Conservation (phyloP, 2,329 filamentous ascomycete genomes). For the Exophiala spinifera region DNA sequence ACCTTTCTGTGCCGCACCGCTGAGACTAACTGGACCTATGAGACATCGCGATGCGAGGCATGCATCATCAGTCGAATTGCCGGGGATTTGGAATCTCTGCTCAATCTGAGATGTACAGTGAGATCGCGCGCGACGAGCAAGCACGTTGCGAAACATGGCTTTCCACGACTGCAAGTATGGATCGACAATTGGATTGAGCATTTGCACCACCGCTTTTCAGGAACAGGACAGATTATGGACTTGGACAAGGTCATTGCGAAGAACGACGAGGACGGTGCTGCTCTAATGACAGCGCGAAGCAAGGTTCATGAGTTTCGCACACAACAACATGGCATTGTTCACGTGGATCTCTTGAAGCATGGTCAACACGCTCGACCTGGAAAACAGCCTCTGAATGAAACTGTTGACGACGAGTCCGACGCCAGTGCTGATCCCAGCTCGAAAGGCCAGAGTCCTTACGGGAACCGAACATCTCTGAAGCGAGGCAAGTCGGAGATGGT, state of each 20-base stretch:
- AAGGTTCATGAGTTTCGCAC: conserved; percentile 10
- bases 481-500: too few relatives aligned
- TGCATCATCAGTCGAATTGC: conserved; percentile 39
- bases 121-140: conserved; percentile 13
- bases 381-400: background rate
- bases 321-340: conserved; percentile 4
- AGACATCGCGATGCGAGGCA: conserved; percentile 37
- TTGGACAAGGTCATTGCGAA: conserved; percentile 8
- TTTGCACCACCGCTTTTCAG: background rate
- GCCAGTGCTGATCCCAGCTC: background rate
- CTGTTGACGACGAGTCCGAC: background rate
- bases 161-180: conserved; percentile 19
- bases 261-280: conserved; percentile 8
- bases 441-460: background rate
- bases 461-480: background rate
- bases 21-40: conserved; percentile 29
- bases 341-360: too few relatives aligned
- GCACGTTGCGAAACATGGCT: conserved; percentile 16
- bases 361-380: too few relatives aligned
- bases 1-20: conserved; percentile 6
- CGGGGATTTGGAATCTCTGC: conserved; percentile 28
- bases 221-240: conserved; percentile 6
- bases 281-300: conserved; percentile 12
- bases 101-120: conserved; percentile 31
- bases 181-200: conserved; percentile 17